Percentiles rank a stretch among this genome's conserved stretches.
Conservation (phyloP, 2,329 filamentous ascomycete species). For the Coniella lustricola region DNA sequence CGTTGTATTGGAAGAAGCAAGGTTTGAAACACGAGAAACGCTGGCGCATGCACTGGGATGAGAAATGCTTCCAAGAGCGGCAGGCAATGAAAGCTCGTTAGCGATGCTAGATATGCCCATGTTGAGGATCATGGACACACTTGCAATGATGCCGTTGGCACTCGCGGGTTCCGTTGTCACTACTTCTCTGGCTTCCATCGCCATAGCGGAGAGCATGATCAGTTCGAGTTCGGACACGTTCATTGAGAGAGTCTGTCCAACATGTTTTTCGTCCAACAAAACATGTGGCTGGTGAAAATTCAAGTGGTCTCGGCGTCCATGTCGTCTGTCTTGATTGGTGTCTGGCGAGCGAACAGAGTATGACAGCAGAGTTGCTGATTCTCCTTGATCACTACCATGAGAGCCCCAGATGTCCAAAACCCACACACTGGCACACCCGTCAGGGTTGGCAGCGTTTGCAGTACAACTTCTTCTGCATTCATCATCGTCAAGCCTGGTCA, state of each 20-base stretch:
- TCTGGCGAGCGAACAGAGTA: too few species aligned
- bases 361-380: neutral
- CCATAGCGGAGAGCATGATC: neutral
- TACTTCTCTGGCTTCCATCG: neutral
- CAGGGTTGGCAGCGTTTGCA: conserved; percentile 36
- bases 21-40: neutral
- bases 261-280: neutral
- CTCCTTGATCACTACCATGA: conserved; percentile 23
- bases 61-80: neutral
- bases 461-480: conserved; percentile 43
- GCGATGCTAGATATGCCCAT: conserved; percentile 5
- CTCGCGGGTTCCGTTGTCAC: neutral
- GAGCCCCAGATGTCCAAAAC: conserved; percentile 38
- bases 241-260: neutral
- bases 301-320: too few species aligned
- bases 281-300: neutral
- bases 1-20: neutral
- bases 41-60: neutral
- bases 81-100: neutral
- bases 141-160: conserved; percentile 1
- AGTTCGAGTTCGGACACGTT: neutral
- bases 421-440: conserved; percentile 41
- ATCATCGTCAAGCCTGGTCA: conserved; percentile 35
- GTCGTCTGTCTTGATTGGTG: too few species aligned
- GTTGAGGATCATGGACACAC: conserved; percentile 3